Evolutionary conservation across 2,329 filamentous ascomycete genomes (phyloP), one percentile per base, ranked within the genome.

Genomic region (Ilyonectria robusta): DNA sequence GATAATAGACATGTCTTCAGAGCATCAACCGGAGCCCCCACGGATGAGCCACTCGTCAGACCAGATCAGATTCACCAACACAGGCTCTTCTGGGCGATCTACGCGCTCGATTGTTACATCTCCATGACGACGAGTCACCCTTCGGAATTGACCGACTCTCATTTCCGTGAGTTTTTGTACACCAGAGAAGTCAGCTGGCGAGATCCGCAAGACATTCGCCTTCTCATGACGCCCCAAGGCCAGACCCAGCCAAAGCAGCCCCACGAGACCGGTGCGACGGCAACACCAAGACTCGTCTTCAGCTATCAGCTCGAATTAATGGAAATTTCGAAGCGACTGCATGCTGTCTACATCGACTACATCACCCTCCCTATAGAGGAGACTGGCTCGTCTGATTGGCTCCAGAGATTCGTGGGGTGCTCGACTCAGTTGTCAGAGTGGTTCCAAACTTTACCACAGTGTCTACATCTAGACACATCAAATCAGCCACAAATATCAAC

Each of bases 1-100:
- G 29, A 33, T 26, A 15, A 46, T 33, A 51, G 44, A 8, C 57
- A 33, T 31, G 13, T 50, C 17, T n/a, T 60, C 9, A 46, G 63
- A 33, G 6, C 35, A 26, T 55, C 53, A 40, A 40, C 37, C 2
- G 37, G 37, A 15, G 10, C 9, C 13, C 47, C 33, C 17, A 42
- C 53, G 4, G 44, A 37, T 8, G 51, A 56, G 35, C 23, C 29
- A 19, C 17, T 50, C 6, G 26, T 40, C 31, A 29, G 53, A 15
- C 21, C 51, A n/a, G 40, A 42, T 21, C 35, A 31, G 10, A 17
- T 23, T 19, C 37, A 48, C 9, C 42, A 40, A 8, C 44, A 35
- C 19, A 51, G 64, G 26, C 59, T 67, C 15, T 67, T 67, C 46
- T 67, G 65, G 65, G 37, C 40, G 29, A 67, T 67, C 13, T 67